Percentiles rank a stretch among this genome's conserved stretches.
These are phyloP conservation scores for Coriaria nepalensis DNA, from an alignment of 306 rosid species.

Conservation along the genomic window DNA sequence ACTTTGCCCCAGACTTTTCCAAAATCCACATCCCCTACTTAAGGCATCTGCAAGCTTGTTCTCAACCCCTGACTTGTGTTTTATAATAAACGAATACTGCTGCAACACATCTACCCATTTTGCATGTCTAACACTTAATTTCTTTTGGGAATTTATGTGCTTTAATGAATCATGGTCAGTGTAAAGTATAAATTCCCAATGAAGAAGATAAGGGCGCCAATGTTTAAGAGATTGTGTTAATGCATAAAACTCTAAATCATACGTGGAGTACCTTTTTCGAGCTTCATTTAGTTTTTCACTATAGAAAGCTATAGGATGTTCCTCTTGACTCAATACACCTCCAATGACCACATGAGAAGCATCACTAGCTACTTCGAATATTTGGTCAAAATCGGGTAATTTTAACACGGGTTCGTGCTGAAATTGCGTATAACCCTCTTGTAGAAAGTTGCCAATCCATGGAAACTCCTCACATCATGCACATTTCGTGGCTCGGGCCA, in stretches of 20 bases:
- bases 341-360: neutral
- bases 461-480: neutral
- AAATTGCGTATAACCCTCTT: too few relatives aligned
- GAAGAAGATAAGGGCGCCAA: neutral
- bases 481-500: neutral
- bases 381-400: too few relatives aligned
- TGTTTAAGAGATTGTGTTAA: neutral
- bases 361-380: too few relatives aligned
- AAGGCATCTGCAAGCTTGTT: neutral
- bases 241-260: neutral
- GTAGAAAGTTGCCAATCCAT: neutral
- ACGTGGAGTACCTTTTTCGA: neutral
- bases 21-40: neutral
- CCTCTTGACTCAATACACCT: neutral
- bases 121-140: neutral
- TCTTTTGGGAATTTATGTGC: neutral
- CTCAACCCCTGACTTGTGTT: neutral
- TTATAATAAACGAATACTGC: neutral
- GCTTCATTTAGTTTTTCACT: constrained; percentile 11
- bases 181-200: neutral
- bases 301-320: neutral
- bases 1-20: neutral
- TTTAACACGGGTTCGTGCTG: too few relatives aligned
- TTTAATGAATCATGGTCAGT: neutral
- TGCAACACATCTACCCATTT: neutral